These are phyloP conservation scores for Endocarpon pusillum DNA, from an alignment of 495 filamentous ascomycete genomes.

Conservation along the genomic window DNA sequence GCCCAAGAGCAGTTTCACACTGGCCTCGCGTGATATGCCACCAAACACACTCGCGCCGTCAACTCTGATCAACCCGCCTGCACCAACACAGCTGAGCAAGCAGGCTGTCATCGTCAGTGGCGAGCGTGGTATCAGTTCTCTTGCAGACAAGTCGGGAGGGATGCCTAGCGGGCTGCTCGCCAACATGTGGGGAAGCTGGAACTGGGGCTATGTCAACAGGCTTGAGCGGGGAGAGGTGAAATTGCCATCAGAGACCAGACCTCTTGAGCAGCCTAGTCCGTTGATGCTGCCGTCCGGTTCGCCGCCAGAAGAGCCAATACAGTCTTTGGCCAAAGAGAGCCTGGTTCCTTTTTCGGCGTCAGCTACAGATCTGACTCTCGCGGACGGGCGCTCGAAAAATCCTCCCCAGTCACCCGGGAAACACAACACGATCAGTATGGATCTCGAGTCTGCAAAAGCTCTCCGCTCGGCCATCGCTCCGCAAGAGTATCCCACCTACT, in stretches of 20 bases:
- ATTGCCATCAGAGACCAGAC: slow-evolving; percentile 19
- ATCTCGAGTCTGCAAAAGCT: slow-evolving; percentile 34
- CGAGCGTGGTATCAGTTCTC: slow-evolving; percentile 48
- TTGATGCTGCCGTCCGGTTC: not conserved
- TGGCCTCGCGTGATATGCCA: slow-evolving; percentile 23
- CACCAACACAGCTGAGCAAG: slow-evolving; percentile 75
- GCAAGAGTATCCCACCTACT: slow-evolving; percentile 60
- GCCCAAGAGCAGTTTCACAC: slow-evolving; percentile 16
- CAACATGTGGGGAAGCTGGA: slow-evolving; percentile 78
- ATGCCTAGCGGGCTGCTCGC: slow-evolving; percentile 76
- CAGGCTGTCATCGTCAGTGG: slow-evolving; percentile 66
- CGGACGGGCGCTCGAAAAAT: slow-evolving; percentile 5
- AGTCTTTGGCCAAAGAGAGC: not conserved
- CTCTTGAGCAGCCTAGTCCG: slow-evolving; percentile 11
- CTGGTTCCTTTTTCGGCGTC: slow-evolving; percentile 1
- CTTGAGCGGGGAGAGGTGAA: slow-evolving; percentile 39
- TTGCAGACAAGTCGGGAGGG: slow-evolving; percentile 42
- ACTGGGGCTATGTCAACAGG: slow-evolving; percentile 63
- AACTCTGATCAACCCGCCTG: slow-evolving; percentile 72
- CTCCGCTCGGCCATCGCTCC: slow-evolving; percentile 22
- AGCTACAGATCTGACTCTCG: slow-evolving; percentile 4
- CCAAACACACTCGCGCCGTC: slow-evolving; percentile 58
- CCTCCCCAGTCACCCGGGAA: slow-evolving; percentile 1
- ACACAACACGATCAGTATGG: slow-evolving; percentile 77
- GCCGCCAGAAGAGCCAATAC: slow-evolving; percentile 1